Conservation (phyloP, 2,329 filamentous ascomycete species). For the Anthostomella pinea region DNA sequence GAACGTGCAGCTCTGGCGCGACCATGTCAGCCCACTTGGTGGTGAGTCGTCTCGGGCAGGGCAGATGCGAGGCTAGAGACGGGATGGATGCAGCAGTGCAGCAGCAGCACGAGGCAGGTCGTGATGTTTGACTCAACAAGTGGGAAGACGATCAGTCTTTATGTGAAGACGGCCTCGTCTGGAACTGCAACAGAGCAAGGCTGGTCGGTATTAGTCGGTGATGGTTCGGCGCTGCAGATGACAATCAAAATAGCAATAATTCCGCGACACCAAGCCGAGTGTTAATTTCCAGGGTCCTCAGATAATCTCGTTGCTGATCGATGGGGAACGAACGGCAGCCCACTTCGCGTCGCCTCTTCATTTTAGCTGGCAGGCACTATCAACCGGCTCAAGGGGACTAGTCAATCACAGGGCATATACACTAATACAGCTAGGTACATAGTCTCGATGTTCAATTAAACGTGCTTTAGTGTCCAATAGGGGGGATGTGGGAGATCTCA, state of each 20-base stretch:
- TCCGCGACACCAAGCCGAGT: constrained; percentile 6
- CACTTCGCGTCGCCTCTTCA: constrained; percentile 14
- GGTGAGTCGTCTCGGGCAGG: too few relatives aligned
- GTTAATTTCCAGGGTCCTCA: constrained; percentile 19
- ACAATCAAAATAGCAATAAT: too few relatives aligned
- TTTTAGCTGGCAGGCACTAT: constrained; percentile 15
- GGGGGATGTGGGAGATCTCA: not conserved
- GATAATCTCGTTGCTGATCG: constrained; percentile 20
- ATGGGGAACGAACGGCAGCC: constrained; percentile 5
- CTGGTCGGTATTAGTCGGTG: too few relatives aligned
- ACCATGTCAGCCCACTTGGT: not conserved
- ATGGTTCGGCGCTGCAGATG: too few relatives aligned
- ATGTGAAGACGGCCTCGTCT: too few relatives aligned
- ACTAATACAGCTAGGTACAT: constrained; percentile 1
- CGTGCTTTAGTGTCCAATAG: not conserved
- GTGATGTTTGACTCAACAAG: too few relatives aligned
- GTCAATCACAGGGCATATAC: constrained; percentile 5
- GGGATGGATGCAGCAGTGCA: too few relatives aligned
- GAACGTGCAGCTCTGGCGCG: not conserved
- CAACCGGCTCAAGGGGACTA: constrained; percentile 7
- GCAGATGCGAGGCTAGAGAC: too few relatives aligned
- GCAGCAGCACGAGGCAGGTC: too few relatives aligned
- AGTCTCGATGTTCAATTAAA: not conserved
- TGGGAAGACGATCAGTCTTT: too few relatives aligned
- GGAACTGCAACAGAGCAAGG: too few relatives aligned